Base-by-base conservation (phyloP, 2,329 filamentous ascomycete genomes). In the Colletotrichum eleusines region DNA sequence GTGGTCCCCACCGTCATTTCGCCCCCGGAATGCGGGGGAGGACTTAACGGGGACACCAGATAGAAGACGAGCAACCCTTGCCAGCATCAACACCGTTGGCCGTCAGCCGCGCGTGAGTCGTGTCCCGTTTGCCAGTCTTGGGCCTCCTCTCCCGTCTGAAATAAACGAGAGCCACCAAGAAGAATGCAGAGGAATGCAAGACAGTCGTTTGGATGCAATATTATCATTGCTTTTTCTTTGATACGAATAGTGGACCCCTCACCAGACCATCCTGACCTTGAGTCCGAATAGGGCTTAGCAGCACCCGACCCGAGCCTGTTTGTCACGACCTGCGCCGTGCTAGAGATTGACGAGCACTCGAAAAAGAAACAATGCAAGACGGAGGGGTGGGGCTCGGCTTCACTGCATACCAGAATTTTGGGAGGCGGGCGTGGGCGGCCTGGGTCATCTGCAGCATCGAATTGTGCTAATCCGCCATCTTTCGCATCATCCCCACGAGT, bases 11-110 rank as follows among this genome's bases (percentile, higher is more conserved):
- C 63, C 16, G 20, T 62, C 50, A 71, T 68, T 44, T 71, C 58
- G 58, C 35, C 58, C 58, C 58, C 58, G 63, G 58, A 68, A 68
- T 68, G 68, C 68, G 68, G 68, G 68, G 64, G 26, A 68, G 38
- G 35, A 70, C 53, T 58, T 38, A 38, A 2, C 11, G 35, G 64
- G 67, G 51, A 63, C 57, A 63, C 46, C 9, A 48, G 20, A n/a
- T 9, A 5, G 40, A 18, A 44, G 20, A 42, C 42, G 11, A 44
- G 48, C 26, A 26, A 51, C 20, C 20, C 42, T 9, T n/a, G 42
- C 9, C 42, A 46, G 20, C 42, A 11, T n/a, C 42, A 46, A 11
- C 5, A 12, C 8, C 20, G 20, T 46, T 31, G 48, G 48, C 8
- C 28, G 51, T 67, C 57, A 67, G 57, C 51, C 50, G 55, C 44